Evolutionary conservation across 129 eudicot species (phyloP), one percentile per base, ranked within the genome.

Genomic region (Flaveria brownii): DNA sequence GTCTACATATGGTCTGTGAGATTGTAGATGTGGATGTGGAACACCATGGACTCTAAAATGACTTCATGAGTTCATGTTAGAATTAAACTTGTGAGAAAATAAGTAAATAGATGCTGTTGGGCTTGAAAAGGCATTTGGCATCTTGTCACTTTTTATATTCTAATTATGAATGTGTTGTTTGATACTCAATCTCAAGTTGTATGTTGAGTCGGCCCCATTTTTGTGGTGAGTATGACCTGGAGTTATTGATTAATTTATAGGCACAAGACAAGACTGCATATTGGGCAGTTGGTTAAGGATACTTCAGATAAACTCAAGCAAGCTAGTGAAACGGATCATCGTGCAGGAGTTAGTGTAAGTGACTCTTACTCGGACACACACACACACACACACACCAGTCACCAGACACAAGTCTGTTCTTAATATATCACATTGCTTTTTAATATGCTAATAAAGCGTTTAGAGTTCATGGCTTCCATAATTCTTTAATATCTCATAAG

Each of bases 261-360:
- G 74, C 74, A 70, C 60, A 70, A 70, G 23, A 70, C 45, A 51
- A 70, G 74, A 15, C 25, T 47, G 25, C 74, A 70, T 49, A 49
- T 70, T 25, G 74, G 74, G 23, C 45, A 70, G 9, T 49, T 49
- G 60, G 74, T 70, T 22, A 70, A 70, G 74, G 16, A 87, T 74
- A 90, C 98, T 43, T 88, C 98, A 56, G 94, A 85, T 12, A 92
- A 92, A 85, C 98, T 92, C 75, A 90, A 92, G 83, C 94, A 88
- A 90, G 96, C 96, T 15, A 92, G 96, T 77, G 98, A 90, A 78
- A 76, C 70, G 20, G 47, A 64, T 64, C 70, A 64, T 64, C 70
- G 23, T 30, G 70, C 47, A 0, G 23, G 36, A 64, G 70, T 64
- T 64, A 64, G 70, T 30, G 70, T 64, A 64, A 33, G 70, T 64